Evolutionary conservation across 768 basidiomycete genomes (phyloP), one percentile per base, ranked within the genome.

Genomic region (Calvatia gigantea): DNA sequence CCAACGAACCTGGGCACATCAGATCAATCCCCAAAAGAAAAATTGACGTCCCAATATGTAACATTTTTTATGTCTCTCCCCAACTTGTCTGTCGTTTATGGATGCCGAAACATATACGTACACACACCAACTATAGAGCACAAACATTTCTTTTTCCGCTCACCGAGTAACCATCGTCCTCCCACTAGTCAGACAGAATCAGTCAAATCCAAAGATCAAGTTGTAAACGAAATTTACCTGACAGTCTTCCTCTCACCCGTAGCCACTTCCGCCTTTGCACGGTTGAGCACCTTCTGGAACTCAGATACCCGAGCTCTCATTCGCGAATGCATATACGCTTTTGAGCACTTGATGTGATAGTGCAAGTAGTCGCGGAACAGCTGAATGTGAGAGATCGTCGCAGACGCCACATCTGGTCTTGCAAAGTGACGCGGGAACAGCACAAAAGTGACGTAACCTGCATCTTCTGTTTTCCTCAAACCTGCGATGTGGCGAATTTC

Each of bases 291-390:
- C 71, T 94, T 94, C 73, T 93, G 90, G 78, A 99, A 98, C 71
- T 97, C 93, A 1, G 89, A 83, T 11, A 97, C 97, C 8, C 97
- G 85, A 63, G 88, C 80, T 58, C 97, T 80, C 94, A 98, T 95
- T 42, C 97, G 80, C 2, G 93, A 95, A 72, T 98, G 96, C 93
- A 99, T 96, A 73, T 99, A 98, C 0, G 96, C 97, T 71, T 98
- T 98, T 50, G 89, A 94, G 68, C 94, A 95, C 65, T 96, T 98
- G 81, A 99, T 97, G 68, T 98, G 96, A 71, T 98, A 98, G 73
- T 99, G 97, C n/a, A 99, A 78, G 67, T 98, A 98, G 70, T 98
- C 94, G 54, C 97, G 84, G 88, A 99, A 98, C 23, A 96, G 77
- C 68, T 98, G 93, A 64, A 98, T 90, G 64, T 93, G 93, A 27